Evolutionary conservation across 495 filamentous ascomycete species (phyloP).

Genomic region (Emericellopsis terricola): DNA sequence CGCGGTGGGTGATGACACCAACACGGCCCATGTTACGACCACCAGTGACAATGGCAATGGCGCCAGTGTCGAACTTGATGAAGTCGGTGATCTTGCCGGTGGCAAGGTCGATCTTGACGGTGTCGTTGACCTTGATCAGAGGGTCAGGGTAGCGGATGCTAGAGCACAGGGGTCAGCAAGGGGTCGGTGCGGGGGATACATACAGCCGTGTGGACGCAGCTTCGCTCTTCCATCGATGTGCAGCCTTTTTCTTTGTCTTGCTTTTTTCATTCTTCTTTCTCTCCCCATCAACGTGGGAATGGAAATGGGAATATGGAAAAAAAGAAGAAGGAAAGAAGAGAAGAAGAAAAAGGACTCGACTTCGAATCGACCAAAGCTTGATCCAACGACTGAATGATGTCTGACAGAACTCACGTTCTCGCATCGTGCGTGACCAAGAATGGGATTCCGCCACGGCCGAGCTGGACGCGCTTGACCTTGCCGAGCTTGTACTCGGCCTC

Average conservation of each 20-base stretch:
- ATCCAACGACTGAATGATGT: conserved; percentile 99
- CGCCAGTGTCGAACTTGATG: conserved; percentile 93
- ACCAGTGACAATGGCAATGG: conserved; percentile 93
- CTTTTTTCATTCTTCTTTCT: background rate
- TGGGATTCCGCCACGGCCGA: conserved; percentile 98
- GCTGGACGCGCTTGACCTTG: conserved; percentile 98
- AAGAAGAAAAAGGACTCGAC: conserved; percentile 8
- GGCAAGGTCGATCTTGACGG: conserved; percentile 92
- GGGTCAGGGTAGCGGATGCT: conserved; percentile 99
- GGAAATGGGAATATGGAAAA: background rate
- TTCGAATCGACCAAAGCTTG: conserved; percentile 78
- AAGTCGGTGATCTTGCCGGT: conserved; percentile 94
- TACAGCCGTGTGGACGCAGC: conserved; percentile 3
- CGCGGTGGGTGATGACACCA: conserved; percentile 98
- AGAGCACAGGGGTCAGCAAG: conserved; percentile 6
- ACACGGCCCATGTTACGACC: conserved; percentile 99
- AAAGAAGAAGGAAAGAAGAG: conserved; percentile 1
- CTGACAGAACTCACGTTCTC: conserved; percentile 91
- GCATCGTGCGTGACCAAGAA: conserved; percentile 99
- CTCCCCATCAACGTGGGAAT: background rate
- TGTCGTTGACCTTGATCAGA: conserved; percentile 97
- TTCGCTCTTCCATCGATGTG: background rate
- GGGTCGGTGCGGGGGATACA: conserved; percentile 1
- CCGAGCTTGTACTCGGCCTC: conserved; percentile 98
- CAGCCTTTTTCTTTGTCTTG: background rate